phyloP scores from a whole-genome alignment of 2,329 filamentous ascomycete species.

The Penicillium sp. region DNA sequence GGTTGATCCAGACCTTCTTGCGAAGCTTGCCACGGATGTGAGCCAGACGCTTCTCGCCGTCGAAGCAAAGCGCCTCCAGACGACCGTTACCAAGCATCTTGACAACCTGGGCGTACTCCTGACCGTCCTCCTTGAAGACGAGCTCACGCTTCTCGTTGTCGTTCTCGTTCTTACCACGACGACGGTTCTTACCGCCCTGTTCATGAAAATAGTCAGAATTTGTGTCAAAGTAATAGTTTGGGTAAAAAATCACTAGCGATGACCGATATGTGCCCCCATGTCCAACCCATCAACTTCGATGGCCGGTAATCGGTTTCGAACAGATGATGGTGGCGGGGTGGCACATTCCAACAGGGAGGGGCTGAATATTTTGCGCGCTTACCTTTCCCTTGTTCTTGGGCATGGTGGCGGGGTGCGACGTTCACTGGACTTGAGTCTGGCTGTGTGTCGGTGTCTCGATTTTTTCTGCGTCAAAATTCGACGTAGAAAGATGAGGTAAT shows the following conservation, averaged over 20 bases:
- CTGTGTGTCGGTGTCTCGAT: constrained; percentile 16
- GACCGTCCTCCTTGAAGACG: constrained; percentile 98
- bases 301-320: constrained; percentile 8
- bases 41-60: constrained; percentile 82
- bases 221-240: constrained; percentile 13
- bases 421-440: constrained; percentile 31
- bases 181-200: constrained; percentile 96
- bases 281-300: constrained; percentile 3
- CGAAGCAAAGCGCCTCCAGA: constrained; percentile 92
- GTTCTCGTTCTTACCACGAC: constrained; percentile 98
- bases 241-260: neutral
- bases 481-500: constrained; percentile 22
- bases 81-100: constrained; percentile 98
- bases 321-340: constrained; percentile 24
- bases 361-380: constrained; percentile 45
- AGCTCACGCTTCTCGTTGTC: constrained; percentile 99
- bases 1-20: constrained; percentile 99
- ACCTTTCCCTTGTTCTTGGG: constrained; percentile 99
- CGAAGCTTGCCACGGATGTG: constrained; percentile 94
- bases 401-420: constrained; percentile 62
- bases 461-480: constrained; percentile 22
- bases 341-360: constrained; percentile 32
- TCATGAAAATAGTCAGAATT: constrained; percentile 34
- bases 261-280: constrained; percentile 3
- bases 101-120: constrained; percentile 85